These are phyloP conservation scores for Macrolepiota dolichaula DNA, from an alignment of 768 basidiomycete species.

Conservation along the genomic window DNA sequence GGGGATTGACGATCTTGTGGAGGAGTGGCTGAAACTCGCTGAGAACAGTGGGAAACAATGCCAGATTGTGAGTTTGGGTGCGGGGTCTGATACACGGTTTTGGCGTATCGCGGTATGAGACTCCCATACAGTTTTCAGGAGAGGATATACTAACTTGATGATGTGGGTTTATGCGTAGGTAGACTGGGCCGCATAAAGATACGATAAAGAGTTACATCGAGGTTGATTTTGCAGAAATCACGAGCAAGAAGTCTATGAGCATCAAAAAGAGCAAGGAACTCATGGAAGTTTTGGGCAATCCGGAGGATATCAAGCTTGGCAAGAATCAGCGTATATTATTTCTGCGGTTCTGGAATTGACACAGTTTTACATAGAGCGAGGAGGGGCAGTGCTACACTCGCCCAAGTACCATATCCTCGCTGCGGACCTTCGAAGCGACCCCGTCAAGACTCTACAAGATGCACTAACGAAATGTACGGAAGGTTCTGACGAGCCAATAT, in stretches of 20 bases:
- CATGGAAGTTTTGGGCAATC: constrained; percentile 44
- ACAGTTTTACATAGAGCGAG: constrained; percentile 43
- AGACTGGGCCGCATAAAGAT: constrained; percentile 57
- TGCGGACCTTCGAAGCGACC: constrained; percentile 67
- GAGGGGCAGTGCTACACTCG: constrained; percentile 57
- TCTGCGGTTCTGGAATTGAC: neutral
- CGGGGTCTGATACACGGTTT: constrained; percentile 94
- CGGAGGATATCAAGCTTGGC: constrained; percentile 42
- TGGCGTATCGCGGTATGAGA: constrained; percentile 75
- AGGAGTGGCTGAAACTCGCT: constrained; percentile 55
- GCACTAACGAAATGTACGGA: constrained; percentile 21
- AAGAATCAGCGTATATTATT: constrained; percentile 14
- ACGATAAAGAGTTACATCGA: constrained; percentile 70
- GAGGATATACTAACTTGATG: neutral
- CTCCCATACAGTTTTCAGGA: neutral
- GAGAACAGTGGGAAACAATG: constrained; percentile 41
- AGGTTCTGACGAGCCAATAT: constrained; percentile 24
- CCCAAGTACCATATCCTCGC: constrained; percentile 69
- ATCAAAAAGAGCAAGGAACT: constrained; percentile 68
- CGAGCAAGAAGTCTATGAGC: constrained; percentile 76
- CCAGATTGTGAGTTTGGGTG: constrained; percentile 93
- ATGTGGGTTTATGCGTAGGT: constrained; percentile 18
- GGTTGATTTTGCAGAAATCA: constrained; percentile 87
- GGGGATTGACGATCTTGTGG: constrained; percentile 75
- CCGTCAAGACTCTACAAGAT: constrained; percentile 39